These are phyloP conservation scores for Ceratobasidium sp. DNA, from an alignment of 1,284 basidiomycete genomes.

Conservation along the genomic window DNA sequence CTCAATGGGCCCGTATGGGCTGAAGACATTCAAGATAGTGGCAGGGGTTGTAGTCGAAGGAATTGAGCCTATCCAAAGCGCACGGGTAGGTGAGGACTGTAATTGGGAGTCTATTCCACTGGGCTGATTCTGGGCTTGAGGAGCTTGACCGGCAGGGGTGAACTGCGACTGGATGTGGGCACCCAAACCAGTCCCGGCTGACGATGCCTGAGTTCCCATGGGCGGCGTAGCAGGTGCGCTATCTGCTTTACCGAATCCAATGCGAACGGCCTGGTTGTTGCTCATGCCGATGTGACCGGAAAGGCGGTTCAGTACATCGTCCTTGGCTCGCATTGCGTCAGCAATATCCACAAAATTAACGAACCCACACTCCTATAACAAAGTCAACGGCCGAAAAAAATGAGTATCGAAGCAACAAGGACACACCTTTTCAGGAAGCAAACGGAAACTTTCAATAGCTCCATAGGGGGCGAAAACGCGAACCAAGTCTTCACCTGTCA, in stretches of 20 bases:
- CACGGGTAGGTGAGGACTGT: constrained; percentile 89
- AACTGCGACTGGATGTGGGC: constrained; percentile 44
- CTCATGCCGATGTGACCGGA: constrained; percentile 94
- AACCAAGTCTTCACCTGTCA: constrained; percentile 94
- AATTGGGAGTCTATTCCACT: constrained; percentile 82
- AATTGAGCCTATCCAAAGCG: constrained; percentile 96
- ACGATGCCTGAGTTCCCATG: constrained; percentile 47
- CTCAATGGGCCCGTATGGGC: constrained; percentile 97
- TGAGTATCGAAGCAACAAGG: background rate
- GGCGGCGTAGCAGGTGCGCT: constrained; percentile 88
- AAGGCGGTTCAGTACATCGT: constrained; percentile 94
- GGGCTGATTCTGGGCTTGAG: constrained; percentile 62
- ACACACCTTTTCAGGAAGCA: constrained; percentile 94
- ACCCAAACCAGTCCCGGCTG: constrained; percentile 41
- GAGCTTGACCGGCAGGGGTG: constrained; percentile 32
- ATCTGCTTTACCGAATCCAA: constrained; percentile 98
- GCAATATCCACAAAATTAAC: constrained; percentile 97
- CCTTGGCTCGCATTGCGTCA: constrained; percentile 95
- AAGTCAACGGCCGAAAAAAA: background rate
- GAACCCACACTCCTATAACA: constrained; percentile 91
- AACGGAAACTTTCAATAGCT: constrained; percentile 92
- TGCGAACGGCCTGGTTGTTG: constrained; percentile 92
- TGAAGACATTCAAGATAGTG: constrained; percentile 92
- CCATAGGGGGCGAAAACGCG: constrained; percentile 96
- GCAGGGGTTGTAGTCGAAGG: constrained; percentile 93